Conservation (phyloP, 352 stramenopile genomes). For the Pythium brachiatum region DNA sequence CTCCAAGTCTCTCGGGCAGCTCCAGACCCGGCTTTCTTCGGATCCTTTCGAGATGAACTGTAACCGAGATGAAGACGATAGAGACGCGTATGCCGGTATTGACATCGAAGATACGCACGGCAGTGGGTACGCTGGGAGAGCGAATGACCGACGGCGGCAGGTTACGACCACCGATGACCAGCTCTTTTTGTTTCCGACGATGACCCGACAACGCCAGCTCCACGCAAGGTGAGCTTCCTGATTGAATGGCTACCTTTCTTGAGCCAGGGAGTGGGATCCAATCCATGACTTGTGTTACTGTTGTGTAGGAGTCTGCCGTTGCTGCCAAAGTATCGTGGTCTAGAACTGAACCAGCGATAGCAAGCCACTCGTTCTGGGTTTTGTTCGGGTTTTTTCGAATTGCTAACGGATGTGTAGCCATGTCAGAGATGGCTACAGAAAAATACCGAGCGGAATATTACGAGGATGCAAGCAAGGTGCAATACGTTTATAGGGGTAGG, state of each 20-base stretch:
- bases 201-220: constrained; percentile 34
- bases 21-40: neutral
- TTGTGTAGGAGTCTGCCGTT: constrained; percentile 27
- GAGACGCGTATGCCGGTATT: neutral
- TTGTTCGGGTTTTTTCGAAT: neutral
- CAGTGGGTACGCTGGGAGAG: neutral
- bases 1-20: constrained; percentile 20
- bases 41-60: neutral
- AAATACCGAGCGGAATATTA: neutral
- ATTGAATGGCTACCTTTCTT: neutral
- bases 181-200: constrained; percentile 33
- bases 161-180: constrained; percentile 6
- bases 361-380: too few relatives aligned
- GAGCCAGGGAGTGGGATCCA: too few relatives aligned
- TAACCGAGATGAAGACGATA: constrained; percentile 13
- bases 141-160: neutral
- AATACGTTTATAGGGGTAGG: neutral
- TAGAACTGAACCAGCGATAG: constrained; percentile 12
- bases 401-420: constrained; percentile 1
- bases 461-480: neutral
- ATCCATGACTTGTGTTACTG: too few relatives aligned
- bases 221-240: constrained; percentile 22
- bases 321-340: constrained; percentile 18
- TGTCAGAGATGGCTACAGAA: neutral
- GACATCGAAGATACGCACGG: too few relatives aligned